phyloP scores from a whole-genome alignment of 805 yeast species.

The Pichia gijzeniarum region DNA sequence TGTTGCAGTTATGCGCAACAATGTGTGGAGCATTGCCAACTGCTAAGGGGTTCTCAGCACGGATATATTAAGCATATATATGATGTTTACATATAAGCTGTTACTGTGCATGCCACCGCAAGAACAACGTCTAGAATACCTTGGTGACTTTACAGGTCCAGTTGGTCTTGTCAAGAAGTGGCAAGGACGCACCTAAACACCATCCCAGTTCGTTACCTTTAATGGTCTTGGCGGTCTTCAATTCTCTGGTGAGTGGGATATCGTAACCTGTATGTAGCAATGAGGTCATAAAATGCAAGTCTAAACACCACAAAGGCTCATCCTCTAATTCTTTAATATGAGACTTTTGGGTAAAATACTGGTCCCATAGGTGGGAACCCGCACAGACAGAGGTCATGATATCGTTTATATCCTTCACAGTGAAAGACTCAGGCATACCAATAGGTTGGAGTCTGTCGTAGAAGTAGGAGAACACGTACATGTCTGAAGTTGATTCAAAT shows the following conservation, averaged over 20 bases:
- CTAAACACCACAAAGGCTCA: constrained; percentile 94
- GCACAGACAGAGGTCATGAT: constrained; percentile 79
- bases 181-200: constrained; percentile 97
- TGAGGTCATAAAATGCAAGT: constrained; percentile 83
- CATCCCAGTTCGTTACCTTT: constrained; percentile 91
- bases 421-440: constrained; percentile 90
- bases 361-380: constrained; percentile 72
- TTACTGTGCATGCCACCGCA: too few species aligned
- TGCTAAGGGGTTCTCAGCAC: too few species aligned
- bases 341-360: constrained; percentile 56
- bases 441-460: constrained; percentile 91
- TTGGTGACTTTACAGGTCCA: constrained; percentile 60
- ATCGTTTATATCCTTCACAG: constrained; percentile 75
- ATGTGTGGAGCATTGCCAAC: too few species aligned
- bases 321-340: constrained; percentile 59
- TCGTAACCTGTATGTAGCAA: constrained; percentile 95
- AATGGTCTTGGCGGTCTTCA: constrained; percentile 87
- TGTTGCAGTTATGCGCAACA: too few species aligned
- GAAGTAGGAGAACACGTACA: constrained; percentile 89
- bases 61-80: too few species aligned
- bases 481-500: constrained; percentile 65
- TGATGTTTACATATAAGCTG: too few species aligned
- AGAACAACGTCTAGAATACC: constrained; percentile 14
- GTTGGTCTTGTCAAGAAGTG: constrained; percentile 64
- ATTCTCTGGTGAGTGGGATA: constrained; percentile 82